Percentiles rank a stretch among this genome's conserved stretches.
Conservation (phyloP, 805 yeast genomes). For the Metschnikowia kofuensis region DNA sequence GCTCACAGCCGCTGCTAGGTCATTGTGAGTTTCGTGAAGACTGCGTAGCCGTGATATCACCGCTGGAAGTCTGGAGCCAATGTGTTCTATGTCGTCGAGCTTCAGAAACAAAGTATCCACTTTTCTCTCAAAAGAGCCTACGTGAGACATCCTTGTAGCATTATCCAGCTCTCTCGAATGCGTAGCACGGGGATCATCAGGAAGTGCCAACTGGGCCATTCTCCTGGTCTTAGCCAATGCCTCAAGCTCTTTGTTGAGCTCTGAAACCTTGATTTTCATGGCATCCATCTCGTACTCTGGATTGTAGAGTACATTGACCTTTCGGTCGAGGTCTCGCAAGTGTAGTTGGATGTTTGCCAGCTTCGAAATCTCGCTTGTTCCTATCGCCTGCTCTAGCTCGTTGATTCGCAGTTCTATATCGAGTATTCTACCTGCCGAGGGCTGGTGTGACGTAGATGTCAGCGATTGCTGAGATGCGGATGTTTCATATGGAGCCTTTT, state of each 20-base stretch:
- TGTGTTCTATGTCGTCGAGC: slow-evolving; percentile 25
- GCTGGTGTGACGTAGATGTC: neutral
- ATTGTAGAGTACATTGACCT: slow-evolving; percentile 31
- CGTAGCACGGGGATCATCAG: neutral
- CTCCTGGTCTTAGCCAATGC: slow-evolving; percentile 20
- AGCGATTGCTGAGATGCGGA: neutral
- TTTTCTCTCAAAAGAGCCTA: slow-evolving; percentile 16
- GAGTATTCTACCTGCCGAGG: slow-evolving; percentile 7
- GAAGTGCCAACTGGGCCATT: slow-evolving; percentile 14
- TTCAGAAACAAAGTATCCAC: slow-evolving; percentile 25
- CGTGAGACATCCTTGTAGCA: neutral
- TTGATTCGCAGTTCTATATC: slow-evolving; percentile 26
- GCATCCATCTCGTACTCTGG: slow-evolving; percentile 30
- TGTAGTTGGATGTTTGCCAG: slow-evolving; percentile 22
- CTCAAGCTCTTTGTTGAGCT: slow-evolving; percentile 27
- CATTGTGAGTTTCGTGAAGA: slow-evolving; percentile 32
- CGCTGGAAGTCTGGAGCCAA: slow-evolving; percentile 23
- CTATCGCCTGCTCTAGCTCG: slow-evolving; percentile 23
- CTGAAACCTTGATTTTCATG: slow-evolving; percentile 24
- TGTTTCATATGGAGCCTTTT: neutral
- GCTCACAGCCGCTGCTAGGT: slow-evolving; percentile 27
- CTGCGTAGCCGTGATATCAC: slow-evolving; percentile 29
- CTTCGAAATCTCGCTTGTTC: slow-evolving; percentile 11
- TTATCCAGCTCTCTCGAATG: neutral
- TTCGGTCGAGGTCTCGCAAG: slow-evolving; percentile 31